Evolutionary conservation across 1,139 yeast genomes (phyloP).

Genomic region (Scheffersomyces quercinus): DNA sequence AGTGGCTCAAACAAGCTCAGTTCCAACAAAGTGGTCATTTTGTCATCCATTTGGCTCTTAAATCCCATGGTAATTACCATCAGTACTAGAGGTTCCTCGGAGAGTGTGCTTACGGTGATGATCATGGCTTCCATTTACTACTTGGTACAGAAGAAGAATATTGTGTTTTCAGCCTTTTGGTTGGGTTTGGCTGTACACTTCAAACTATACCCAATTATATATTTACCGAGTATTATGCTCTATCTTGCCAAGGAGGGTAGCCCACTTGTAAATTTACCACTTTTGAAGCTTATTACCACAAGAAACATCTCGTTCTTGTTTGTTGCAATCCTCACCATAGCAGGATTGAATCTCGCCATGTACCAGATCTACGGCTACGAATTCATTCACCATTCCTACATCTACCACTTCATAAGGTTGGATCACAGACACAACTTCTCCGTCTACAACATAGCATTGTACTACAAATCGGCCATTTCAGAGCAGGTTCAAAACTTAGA

Average conservation of each 20-base stretch:
- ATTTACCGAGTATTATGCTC: slow-evolving; percentile 56
- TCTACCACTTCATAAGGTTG: slow-evolving; percentile 78
- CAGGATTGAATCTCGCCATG: slow-evolving; percentile 55
- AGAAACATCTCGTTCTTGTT: slow-evolving; percentile 48
- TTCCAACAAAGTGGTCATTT: slow-evolving; percentile 30
- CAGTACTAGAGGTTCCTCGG: slow-evolving; percentile 91
- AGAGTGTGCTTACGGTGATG: slow-evolving; percentile 80
- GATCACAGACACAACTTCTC: slow-evolving; percentile 97
- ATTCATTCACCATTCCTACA: slow-evolving; percentile 74
- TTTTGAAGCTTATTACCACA: slow-evolving; percentile 39
- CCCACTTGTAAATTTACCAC: slow-evolving; percentile 28
- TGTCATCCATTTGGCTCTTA: slow-evolving; percentile 75
- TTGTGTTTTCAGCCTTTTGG: slow-evolving; percentile 57
- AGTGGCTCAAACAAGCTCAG: slow-evolving; percentile 15
- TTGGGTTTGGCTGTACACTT: slow-evolving; percentile 85
- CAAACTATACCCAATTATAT: slow-evolving; percentile 88
- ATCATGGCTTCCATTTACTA: slow-evolving; percentile 61
- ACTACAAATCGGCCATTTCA: slow-evolving; percentile 55
- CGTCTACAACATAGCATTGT: slow-evolving; percentile 75
- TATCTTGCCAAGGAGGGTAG: slow-evolving; percentile 21
- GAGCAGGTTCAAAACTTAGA: slow-evolving; percentile 23
- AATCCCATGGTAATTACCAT: slow-evolving; percentile 96
- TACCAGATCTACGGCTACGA: slow-evolving; percentile 69
- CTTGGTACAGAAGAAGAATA: slow-evolving; percentile 29
- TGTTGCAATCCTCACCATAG: slow-evolving; percentile 44